phyloP scores from a whole-genome alignment of 169 alveolate genomes.

The Plasmodium relictum region DNA sequence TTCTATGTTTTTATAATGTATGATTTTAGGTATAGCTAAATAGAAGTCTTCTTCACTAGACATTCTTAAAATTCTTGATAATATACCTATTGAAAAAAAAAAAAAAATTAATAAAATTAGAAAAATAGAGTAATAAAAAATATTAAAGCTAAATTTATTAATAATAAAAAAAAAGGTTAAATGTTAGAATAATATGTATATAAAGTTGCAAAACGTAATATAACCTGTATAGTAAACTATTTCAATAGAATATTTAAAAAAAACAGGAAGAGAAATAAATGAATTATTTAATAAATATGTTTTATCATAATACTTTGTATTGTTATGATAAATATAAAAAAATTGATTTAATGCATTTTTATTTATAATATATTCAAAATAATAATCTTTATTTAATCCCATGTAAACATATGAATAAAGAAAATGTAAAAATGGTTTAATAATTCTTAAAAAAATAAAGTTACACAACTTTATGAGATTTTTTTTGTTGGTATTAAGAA shows the following conservation, averaged over 20 bases:
- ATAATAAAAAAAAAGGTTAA: neutral
- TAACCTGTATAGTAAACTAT: constrained; percentile 17
- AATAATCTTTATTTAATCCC: constrained; percentile 40
- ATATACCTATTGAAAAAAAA: neutral
- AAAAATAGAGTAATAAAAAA: neutral
- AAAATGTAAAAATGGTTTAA: constrained; percentile 37
- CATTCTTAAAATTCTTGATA: constrained; percentile 33
- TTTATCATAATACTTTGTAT: neutral
- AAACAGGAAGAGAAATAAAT: constrained; percentile 44
- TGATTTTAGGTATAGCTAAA: constrained; percentile 30
- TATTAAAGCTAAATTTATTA: too few relatives aligned
- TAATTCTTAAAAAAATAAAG: constrained; percentile 23
- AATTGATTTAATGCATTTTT: neutral
- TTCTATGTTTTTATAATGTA: neutral
- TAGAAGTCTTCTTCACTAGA: constrained; percentile 50
- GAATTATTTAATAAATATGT: neutral
- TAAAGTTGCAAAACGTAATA: neutral
- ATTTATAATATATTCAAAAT: constrained; percentile 31
- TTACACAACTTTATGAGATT: constrained; percentile 29
- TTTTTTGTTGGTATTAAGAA: constrained; percentile 10
- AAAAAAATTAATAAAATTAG: neutral
- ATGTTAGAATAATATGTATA: neutral
- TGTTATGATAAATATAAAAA: constrained; percentile 16
- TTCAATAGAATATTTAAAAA: constrained; percentile 37
- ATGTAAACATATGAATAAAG: constrained; percentile 49